Evolutionary conservation across 495 filamentous ascomycete genomes (phyloP).

Genomic region (Penicillium lividum): DNA sequence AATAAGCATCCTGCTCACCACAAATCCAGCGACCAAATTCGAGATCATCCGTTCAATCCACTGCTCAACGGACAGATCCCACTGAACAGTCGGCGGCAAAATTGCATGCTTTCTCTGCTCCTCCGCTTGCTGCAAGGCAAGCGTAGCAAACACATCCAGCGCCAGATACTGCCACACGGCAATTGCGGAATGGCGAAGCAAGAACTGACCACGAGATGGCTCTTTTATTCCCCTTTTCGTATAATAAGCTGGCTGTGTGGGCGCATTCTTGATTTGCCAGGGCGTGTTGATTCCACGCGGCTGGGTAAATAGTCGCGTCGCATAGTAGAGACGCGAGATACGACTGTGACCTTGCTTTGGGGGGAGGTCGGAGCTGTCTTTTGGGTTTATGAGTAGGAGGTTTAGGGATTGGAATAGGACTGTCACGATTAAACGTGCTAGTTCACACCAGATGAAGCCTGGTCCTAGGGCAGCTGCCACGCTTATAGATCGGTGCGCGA

Average conservation of each 20-base stretch:
- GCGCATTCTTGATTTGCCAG: slow-evolving; percentile 25
- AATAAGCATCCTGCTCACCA: slow-evolving; percentile 25
- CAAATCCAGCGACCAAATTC: slow-evolving; percentile 21
- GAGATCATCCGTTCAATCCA: slow-evolving; percentile 24
- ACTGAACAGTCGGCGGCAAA: slow-evolving; percentile 15
- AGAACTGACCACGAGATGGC: slow-evolving; percentile 19
- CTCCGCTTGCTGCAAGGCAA: slow-evolving; percentile 18
- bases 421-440: slow-evolving; percentile 17
- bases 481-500: slow-evolving; percentile 12
- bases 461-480: slow-evolving; percentile 17
- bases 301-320: slow-evolving; percentile 15
- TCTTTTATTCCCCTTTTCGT: neutral
- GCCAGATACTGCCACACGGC: slow-evolving; percentile 24
- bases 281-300: slow-evolving; percentile 24
- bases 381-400: slow-evolving; percentile 20
- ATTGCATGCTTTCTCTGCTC: slow-evolving; percentile 12
- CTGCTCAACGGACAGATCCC: slow-evolving; percentile 22
- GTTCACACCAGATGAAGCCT: slow-evolving; percentile 26
- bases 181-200: slow-evolving; percentile 23
- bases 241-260: slow-evolving; percentile 26
- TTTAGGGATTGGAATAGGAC: slow-evolving; percentile 22
- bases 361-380: slow-evolving; percentile 17
- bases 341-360: neutral
- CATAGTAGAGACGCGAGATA: slow-evolving; percentile 8
- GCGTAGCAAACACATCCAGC: slow-evolving; percentile 22